phyloP scores from a whole-genome alignment of 306 rosid species.

The Ziziphus jujuba region DNA sequence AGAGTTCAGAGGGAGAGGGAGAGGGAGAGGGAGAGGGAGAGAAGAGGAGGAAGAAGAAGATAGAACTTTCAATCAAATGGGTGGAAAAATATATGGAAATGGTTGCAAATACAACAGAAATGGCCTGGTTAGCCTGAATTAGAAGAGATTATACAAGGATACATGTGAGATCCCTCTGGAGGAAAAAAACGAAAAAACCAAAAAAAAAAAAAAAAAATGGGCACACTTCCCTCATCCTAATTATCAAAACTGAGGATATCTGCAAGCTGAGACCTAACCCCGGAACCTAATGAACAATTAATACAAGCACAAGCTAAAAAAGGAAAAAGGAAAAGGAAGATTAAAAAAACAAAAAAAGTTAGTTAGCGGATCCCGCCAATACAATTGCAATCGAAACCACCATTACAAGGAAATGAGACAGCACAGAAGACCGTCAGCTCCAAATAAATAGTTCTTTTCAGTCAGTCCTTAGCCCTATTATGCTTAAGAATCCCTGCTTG shows the following conservation, averaged over 20 bases:
- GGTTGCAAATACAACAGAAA: conserved; percentile 47
- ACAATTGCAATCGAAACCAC: conserved; percentile 49
- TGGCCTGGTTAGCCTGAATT: conserved; percentile 46
- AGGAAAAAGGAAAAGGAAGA: conserved; percentile 38
- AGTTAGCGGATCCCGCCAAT: conserved; percentile 39
- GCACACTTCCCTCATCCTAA: conserved; percentile 31
- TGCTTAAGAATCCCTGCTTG: conserved; percentile 39
- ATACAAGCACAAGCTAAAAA: conserved; percentile 40
- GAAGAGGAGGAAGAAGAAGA: background rate
- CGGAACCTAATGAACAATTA: conserved; percentile 40
- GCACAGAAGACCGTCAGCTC: conserved; percentile 44
- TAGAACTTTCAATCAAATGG: conserved; percentile 17
- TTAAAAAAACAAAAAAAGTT: conserved; percentile 30
- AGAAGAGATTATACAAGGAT: conserved; percentile 47
- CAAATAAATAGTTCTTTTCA: conserved; percentile 46
- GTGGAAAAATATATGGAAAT: conserved; percentile 24
- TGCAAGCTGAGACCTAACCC: conserved; percentile 39
- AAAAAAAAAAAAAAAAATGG: conserved; percentile 11
- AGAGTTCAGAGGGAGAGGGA: background rate
- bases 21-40: background rate
- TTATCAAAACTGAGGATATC: conserved; percentile 38
- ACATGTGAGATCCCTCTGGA: conserved; percentile 35
- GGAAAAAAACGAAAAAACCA: too few species aligned
- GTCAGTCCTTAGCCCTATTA: conserved; percentile 44
- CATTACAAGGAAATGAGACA: conserved; percentile 49